Evolutionary conservation across 192 early-diverging fungal genomes (phyloP).

Genomic region (Dissophora globulifera): DNA sequence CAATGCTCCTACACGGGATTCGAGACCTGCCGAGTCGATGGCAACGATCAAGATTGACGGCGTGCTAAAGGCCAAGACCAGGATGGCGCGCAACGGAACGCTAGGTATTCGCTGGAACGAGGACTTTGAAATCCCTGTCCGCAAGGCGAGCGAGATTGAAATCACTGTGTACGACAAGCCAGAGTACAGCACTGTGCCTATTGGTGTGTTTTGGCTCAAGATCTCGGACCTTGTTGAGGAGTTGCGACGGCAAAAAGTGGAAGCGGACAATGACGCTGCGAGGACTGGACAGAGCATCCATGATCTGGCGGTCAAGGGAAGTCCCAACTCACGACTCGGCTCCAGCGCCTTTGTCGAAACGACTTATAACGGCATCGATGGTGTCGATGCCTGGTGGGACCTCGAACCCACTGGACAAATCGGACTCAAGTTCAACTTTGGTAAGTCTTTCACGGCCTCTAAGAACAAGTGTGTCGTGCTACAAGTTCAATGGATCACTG

Average conservation of each 20-base stretch:
- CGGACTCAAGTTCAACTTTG: slow-evolving; percentile 85
- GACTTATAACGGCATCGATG: slow-evolving; percentile 50
- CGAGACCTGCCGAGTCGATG: slow-evolving; percentile 72
- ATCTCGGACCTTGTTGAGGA: slow-evolving; percentile 93
- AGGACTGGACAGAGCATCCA: slow-evolving; percentile 55
- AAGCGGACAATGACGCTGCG: slow-evolving; percentile 65
- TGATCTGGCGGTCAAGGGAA: slow-evolving; percentile 32
- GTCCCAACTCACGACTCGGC: slow-evolving; percentile 12
- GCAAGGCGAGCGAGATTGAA: slow-evolving; percentile 93
- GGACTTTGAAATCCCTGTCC: slow-evolving; percentile 87
- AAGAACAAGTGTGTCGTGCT: too few relatives aligned
- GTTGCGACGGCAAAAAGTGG: slow-evolving; percentile 75
- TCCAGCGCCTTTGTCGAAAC: slow-evolving; percentile 3
- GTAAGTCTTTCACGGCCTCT: too few relatives aligned
- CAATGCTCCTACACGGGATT: slow-evolving; percentile 66
- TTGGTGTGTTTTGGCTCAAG: slow-evolving; percentile 94
- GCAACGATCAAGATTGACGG: slow-evolving; percentile 89
- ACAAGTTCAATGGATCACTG: too few relatives aligned
- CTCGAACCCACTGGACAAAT: slow-evolving; percentile 95
- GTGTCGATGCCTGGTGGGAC: slow-evolving; percentile 84
- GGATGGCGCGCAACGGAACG: slow-evolving; percentile 61
- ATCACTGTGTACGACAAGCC: slow-evolving; percentile 88
- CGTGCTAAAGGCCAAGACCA: slow-evolving; percentile 76
- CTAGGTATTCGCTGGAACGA: slow-evolving; percentile 82
- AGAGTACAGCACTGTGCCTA: slow-evolving; percentile 69